Evolutionary conservation across 495 filamentous ascomycete species (phyloP), one percentile per base, ranked within the genome.

Genomic region (Cercophora sp.): DNA sequence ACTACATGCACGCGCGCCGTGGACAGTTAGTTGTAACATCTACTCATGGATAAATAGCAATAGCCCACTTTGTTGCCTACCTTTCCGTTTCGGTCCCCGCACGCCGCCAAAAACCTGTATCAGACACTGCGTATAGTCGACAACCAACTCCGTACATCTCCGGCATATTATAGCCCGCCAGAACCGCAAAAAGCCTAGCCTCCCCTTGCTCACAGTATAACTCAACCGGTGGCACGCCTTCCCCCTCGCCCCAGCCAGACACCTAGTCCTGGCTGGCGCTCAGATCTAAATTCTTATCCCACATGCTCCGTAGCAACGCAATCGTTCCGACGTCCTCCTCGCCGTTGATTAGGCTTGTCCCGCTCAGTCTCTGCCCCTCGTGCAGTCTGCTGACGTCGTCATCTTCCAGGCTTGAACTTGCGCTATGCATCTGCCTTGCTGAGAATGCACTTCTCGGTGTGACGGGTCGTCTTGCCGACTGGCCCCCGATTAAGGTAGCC

Each of bases 221-320:
- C 35, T 40, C 9, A 31, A 23, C 34, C 48, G 36, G n/a, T n/a
- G n/a, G n/a, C n/a, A n/a, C n/a, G n/a, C n/a, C n/a, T n/a, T n/a
- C n/a, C n/a, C n/a, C n/a, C n/a, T n/a, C n/a, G n/a, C n/a, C n/a
- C n/a, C n/a, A n/a, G n/a, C n/a, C n/a, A n/a, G n/a, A n/a, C n/a
- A n/a, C n/a, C 65, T 70, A 80, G 32, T 79, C 76, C 63, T 73
- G 74, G 54, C 76, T 78, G 40, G 74, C 62, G 45, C 72, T 69
- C 40, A 80, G 65, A 54, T 79, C 75, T 58, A 71, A 61, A 36
- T 61, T 77, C 71, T 77, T 78, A 19, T 81, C 77, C 78, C 78
- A 81, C 47, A 81, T 65, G 55, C 71, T 75, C 26, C 76, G 65
- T 45, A 81, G 57, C 22, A 79, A 55, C 10, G 75, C 64, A 11